phyloP scores from a whole-genome alignment of 768 basidiomycete genomes.

The Leccinum longicurvipes region DNA sequence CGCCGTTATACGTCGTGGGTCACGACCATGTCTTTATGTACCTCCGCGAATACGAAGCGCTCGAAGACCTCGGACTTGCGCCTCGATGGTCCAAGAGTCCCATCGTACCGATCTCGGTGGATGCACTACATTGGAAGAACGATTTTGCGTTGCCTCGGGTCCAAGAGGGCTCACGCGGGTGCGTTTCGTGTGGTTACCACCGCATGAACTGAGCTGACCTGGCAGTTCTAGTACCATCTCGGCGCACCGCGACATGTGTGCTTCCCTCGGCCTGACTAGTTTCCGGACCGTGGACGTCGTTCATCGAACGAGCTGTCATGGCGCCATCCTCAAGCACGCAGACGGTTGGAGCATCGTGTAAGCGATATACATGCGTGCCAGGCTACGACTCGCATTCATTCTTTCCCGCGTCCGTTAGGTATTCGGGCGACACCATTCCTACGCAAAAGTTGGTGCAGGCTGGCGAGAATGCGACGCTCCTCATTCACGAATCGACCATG shows the following conservation, averaged over 20 bases:
- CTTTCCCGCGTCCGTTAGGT: constrained; percentile 27
- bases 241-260: constrained; percentile 45
- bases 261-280: constrained; percentile 51
- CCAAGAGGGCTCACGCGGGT: constrained; percentile 6
- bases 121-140: constrained; percentile 49
- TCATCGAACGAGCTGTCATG: constrained; percentile 74
- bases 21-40: constrained; percentile 56
- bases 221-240: constrained; percentile 38
- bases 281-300: constrained; percentile 69
- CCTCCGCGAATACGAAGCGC: constrained; percentile 65
- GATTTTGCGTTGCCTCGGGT: constrained; percentile 32
- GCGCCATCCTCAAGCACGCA: constrained; percentile 59
- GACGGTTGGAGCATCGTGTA: constrained; percentile 52
- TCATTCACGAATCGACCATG: constrained; percentile 95
- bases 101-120: constrained; percentile 53
- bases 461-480: constrained; percentile 66
- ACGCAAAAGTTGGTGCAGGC: constrained; percentile 61
- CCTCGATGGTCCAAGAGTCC: constrained; percentile 43
- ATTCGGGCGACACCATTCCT: constrained; percentile 90
- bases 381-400: neutral
- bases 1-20: constrained; percentile 71
- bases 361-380: constrained; percentile 9
- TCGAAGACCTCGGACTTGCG: constrained; percentile 69
- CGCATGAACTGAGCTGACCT: neutral
- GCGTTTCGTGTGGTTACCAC: neutral